Evolutionary conservation across 352 stramenopile genomes (phyloP).

Genomic region (Phytophthora crassamura): DNA sequence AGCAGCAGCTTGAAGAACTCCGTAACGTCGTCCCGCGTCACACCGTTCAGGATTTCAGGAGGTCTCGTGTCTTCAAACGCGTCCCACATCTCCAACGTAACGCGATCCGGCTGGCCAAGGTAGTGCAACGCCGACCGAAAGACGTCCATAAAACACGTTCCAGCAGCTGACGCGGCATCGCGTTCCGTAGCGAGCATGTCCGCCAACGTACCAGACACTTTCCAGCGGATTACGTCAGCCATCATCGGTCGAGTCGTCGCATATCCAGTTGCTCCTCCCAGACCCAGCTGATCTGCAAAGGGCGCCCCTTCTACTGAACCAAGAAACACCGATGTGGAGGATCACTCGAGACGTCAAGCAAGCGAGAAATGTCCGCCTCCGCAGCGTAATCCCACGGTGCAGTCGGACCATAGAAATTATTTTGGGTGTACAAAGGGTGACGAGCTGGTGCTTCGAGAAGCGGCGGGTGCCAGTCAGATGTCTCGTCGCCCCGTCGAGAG

Average conservation of each 20-base stretch:
- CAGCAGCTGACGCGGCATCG: too few relatives aligned
- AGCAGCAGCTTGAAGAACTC: constrained; percentile 13
- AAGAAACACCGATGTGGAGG: too few relatives aligned
- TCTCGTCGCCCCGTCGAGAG: too few relatives aligned
- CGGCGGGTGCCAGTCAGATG: too few relatives aligned
- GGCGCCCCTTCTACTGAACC: background rate
- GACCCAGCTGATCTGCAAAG: constrained; percentile 10
- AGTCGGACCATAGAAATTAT: background rate
- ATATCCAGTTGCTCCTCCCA: constrained; percentile 5
- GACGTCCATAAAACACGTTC: constrained; percentile 16
- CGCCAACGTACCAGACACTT: background rate
- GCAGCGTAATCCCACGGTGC: constrained; percentile 2
- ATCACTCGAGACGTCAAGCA: background rate
- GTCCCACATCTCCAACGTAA: too few relatives aligned
- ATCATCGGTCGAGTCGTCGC: background rate
- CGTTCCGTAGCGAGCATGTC: background rate
- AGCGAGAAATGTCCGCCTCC: background rate
- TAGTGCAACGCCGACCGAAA: background rate
- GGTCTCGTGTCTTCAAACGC: background rate
- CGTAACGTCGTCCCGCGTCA: background rate
- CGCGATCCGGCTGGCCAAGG: constrained; percentile 6
- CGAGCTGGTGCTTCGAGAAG: too few relatives aligned
- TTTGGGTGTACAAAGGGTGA: background rate
- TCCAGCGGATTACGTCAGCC: background rate
- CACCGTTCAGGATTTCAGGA: background rate